Percentiles rank a stretch among this genome's conserved stretches.
These are phyloP conservation scores for Kazachstania martiniae DNA, from an alignment of 805 yeast genomes.

Conservation along the genomic window DNA sequence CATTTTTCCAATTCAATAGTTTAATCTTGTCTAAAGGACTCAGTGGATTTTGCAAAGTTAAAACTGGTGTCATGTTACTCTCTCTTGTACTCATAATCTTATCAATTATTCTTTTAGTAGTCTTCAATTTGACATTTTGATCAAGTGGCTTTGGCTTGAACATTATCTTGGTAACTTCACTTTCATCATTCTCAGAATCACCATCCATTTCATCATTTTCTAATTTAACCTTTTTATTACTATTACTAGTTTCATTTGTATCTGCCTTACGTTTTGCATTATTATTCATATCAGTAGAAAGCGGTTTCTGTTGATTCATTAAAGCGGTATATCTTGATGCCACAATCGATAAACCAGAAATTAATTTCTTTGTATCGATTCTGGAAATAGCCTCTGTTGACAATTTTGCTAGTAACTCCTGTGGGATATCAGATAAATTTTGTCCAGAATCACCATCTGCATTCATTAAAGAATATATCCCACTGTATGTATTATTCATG, in stretches of 20 bases:
- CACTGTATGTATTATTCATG: slow-evolving; percentile 40
- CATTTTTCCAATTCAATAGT: slow-evolving; percentile 44
- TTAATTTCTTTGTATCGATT: slow-evolving; percentile 40
- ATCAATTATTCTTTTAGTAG: slow-evolving; percentile 27
- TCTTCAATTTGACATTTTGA: slow-evolving; percentile 44
- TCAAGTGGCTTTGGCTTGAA: slow-evolving; percentile 39
- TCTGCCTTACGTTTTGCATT: slow-evolving; percentile 6
- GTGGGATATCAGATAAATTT: slow-evolving; percentile 57
- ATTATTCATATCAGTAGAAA: not conserved
- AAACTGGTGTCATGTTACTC: not conserved
- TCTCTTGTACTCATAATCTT: slow-evolving; percentile 5
- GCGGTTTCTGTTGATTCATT: slow-evolving; percentile 18
- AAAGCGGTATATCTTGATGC: slow-evolving; percentile 51
- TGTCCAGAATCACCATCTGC: slow-evolving; percentile 56
- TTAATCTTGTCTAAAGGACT: slow-evolving; percentile 17
- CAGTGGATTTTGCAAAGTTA: not conserved
- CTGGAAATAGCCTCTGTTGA: slow-evolving; percentile 57
- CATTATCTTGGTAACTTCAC: slow-evolving; percentile 13
- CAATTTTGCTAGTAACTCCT: slow-evolving; percentile 49
- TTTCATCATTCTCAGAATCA: slow-evolving; percentile 14
- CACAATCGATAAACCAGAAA: slow-evolving; percentile 60
- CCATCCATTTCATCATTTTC: slow-evolving; percentile 7
- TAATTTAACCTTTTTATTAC: slow-evolving; percentile 6
- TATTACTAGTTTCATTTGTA: slow-evolving; percentile 14
- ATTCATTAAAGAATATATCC: slow-evolving; percentile 54